Evolutionary conservation across 371 early-diverging fungal species (phyloP).

Genomic region (Umbelopsis sp.): DNA sequence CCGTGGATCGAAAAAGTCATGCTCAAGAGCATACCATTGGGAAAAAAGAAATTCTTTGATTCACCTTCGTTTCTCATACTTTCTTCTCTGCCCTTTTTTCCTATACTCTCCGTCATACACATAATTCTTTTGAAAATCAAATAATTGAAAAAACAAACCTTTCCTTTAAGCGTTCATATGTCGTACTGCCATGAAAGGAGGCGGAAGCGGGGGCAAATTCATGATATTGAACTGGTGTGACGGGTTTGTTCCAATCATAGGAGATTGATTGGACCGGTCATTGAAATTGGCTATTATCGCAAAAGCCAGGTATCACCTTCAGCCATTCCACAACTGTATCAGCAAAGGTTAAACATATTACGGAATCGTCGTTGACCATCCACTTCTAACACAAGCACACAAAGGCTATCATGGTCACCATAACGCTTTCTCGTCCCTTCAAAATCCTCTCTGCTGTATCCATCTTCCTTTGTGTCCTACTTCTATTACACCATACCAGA

Average conservation of each 20-base stretch:
- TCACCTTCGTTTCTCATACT: too few species aligned
- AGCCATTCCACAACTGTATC: neutral
- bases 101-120: too few species aligned
- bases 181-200: neutral
- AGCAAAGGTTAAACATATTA: too few species aligned
- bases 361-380: too few species aligned
- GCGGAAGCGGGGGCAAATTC: neutral
- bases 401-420: neutral
- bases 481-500: neutral
- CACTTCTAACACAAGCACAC: too few species aligned
- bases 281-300: neutral
- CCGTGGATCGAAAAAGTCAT: neutral
- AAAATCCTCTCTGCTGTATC: neutral
- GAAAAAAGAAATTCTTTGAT: too few species aligned
- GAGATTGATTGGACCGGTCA: neutral
- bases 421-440: conserved; percentile 1
- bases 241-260: neutral
- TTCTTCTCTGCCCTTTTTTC: too few species aligned
- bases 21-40: neutral
- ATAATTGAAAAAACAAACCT: too few species aligned
- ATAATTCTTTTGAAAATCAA: too few species aligned
- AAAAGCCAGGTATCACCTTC: neutral
- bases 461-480: neutral
- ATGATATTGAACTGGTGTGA: neutral
- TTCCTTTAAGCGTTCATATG: neutral